Percentiles rank a stretch among this genome's conserved stretches.
phyloP scores from a whole-genome alignment of 768 basidiomycete species.

The Gymnopilus dilepis region DNA sequence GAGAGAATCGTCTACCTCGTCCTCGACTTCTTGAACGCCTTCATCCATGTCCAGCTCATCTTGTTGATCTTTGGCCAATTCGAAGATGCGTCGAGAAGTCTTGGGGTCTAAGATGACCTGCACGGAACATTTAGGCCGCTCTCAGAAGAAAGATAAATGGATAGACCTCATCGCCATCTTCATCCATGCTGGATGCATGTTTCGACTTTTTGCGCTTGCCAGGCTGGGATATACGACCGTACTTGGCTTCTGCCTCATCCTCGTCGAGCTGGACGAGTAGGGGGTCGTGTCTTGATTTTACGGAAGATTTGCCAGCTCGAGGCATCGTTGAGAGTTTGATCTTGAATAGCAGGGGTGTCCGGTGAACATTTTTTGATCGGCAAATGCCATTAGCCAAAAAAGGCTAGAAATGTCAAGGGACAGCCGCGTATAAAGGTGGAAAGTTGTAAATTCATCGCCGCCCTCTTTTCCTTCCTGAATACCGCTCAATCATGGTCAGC shows the following conservation, averaged over 20 bases:
- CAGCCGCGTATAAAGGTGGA: slow-evolving; percentile 12
- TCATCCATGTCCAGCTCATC: slow-evolving; percentile 78
- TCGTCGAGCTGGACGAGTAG: slow-evolving; percentile 82
- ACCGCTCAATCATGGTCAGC: slow-evolving; percentile 9
- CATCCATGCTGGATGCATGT: slow-evolving; percentile 52
- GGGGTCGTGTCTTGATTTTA: slow-evolving; percentile 82
- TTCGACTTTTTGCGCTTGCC: slow-evolving; percentile 75
- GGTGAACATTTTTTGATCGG: slow-evolving; percentile 28
- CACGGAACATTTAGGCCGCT: slow-evolving; percentile 16
- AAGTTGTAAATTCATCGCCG: slow-evolving; percentile 17
- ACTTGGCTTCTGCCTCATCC: slow-evolving; percentile 78
- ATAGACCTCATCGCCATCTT: slow-evolving; percentile 60
- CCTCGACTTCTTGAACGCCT: slow-evolving; percentile 52
- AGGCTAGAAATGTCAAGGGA: slow-evolving; percentile 10
- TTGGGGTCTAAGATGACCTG: slow-evolving; percentile 80
- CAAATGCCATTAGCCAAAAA: slow-evolving; percentile 23
- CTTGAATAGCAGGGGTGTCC: slow-evolving; percentile 13
- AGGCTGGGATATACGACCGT: slow-evolving; percentile 77
- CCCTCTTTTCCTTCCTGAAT: slow-evolving; percentile 12
- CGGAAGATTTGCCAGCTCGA: slow-evolving; percentile 54
- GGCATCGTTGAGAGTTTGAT: slow-evolving; percentile 55
- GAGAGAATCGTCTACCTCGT: slow-evolving; percentile 43
- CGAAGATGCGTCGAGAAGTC: slow-evolving; percentile 86
- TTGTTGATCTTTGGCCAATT: slow-evolving; percentile 92
- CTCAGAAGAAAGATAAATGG: slow-evolving; percentile 22